Evolutionary conservation across 345 rosid species (phyloP).

Genomic region (Brassica incana): DNA sequence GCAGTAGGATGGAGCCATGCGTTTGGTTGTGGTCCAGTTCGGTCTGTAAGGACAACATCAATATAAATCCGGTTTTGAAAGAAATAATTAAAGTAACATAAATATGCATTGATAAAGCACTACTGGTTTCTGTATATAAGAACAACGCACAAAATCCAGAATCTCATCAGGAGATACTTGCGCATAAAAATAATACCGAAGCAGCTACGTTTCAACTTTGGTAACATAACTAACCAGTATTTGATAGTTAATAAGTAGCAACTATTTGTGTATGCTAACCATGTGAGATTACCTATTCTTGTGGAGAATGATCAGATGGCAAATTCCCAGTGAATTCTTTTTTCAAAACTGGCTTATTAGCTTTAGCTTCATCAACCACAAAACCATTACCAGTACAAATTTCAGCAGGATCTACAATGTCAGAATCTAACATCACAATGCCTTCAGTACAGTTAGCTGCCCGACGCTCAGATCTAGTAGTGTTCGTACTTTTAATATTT

Average conservation of each 20-base stretch:
- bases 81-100: too few species aligned
- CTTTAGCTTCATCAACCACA: conserved; percentile 42
- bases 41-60: not conserved
- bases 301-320: conserved; percentile 31
- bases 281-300: conserved; percentile 32
- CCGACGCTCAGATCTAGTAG: conserved; percentile 47
- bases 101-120: conserved; percentile 26
- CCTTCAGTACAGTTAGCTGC: conserved; percentile 49
- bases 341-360: conserved; percentile 40
- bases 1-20: conserved; percentile 94
- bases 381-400: conserved; percentile 45
- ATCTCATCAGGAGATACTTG: conserved; percentile 5
- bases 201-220: conserved; percentile 6
- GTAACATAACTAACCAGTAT: conserved; percentile 14
- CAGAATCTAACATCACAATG: conserved; percentile 47
- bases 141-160: conserved; percentile 21
- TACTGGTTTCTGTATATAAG: conserved; percentile 46
- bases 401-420: conserved; percentile 47
- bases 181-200: not conserved
- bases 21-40: not conserved
- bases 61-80: not conserved
- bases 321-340: conserved; percentile 42
- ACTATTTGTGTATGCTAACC: not conserved
- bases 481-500: conserved; percentile 47
- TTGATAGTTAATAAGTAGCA: too few species aligned